phyloP scores from a whole-genome alignment of 441 rosid species.

The Cnidoscolus chayamansa region DNA sequence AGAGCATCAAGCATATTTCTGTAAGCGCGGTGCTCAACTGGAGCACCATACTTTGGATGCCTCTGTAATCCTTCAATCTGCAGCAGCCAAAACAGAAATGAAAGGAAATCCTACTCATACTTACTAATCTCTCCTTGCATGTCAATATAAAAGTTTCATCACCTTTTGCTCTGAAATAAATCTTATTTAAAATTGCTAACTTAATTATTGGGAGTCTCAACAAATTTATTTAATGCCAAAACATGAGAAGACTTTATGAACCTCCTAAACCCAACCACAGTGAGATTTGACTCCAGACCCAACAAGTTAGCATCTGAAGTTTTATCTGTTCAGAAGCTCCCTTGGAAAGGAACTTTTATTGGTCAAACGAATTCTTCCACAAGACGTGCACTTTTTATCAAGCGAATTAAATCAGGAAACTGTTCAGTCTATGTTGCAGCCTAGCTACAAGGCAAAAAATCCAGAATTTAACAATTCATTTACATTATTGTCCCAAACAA shows the following conservation, averaged over 20 bases:
- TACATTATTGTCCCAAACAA: neutral
- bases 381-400: neutral
- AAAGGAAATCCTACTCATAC: neutral
- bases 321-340: no score
- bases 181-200: no score
- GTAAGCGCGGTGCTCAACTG: conserved; percentile 66
- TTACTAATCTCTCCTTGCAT: neutral
- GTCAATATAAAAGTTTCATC: no score
- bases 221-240: no score
- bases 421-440: neutral
- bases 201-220: no score
- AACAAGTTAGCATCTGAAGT: no score
- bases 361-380: no score
- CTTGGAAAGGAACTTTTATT: no score
- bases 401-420: conserved; percentile 1
- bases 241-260: no score
- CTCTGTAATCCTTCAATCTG: conserved; percentile 91
- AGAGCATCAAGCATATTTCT: conserved; percentile 79
- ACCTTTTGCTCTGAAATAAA: no score
- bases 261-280: no score
- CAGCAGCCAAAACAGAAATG: conserved; percentile 20
- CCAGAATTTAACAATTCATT: neutral
- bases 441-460: neutral
- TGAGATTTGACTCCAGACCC: neutral
- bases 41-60: conserved; percentile 87